phyloP scores from a whole-genome alignment of 208 protist genomes.

The Leishmania turanica region DNA sequence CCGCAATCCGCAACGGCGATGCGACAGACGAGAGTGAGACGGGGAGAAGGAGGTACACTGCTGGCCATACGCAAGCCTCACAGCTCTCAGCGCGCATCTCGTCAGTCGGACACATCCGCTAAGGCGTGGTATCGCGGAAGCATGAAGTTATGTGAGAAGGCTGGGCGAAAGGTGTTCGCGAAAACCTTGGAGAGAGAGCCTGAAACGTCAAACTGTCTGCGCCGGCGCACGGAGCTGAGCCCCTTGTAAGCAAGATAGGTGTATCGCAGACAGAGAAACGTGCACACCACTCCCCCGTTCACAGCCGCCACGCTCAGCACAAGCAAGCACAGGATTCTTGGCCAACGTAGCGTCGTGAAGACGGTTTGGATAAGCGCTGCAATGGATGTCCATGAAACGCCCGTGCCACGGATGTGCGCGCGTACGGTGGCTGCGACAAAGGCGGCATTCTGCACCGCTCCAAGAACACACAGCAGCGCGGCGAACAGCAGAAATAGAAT shows the following conservation, averaged over 20 bases:
- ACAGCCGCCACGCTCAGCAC: slow-evolving; percentile 13
- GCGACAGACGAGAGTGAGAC: not conserved
- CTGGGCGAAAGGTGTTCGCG: slow-evolving; percentile 20
- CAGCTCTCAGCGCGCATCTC: not conserved
- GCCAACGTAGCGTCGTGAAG: not conserved
- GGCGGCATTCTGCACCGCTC: not conserved
- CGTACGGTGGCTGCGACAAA: not conserved
- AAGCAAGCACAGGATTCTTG: slow-evolving; percentile 1
- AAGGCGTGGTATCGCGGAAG: not conserved
- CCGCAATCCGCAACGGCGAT: not conserved
- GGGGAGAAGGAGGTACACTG: not conserved
- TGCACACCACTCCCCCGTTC: slow-evolving; percentile 15
- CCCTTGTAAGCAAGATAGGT: slow-evolving; percentile 15
- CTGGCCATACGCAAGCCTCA: not conserved
- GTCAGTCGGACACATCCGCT: not conserved
- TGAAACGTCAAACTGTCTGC: slow-evolving; percentile 18
- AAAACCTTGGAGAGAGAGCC: slow-evolving; percentile 28
- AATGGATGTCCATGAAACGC: not conserved
- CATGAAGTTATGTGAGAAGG: slow-evolving; percentile 22
- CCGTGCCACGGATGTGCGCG: not conserved
- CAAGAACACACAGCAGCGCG: slow-evolving; percentile 20
- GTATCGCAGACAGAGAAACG: slow-evolving; percentile 26
- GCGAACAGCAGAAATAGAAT: slow-evolving; percentile 46
- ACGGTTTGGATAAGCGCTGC: not conserved
- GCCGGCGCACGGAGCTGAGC: slow-evolving; percentile 30